Evolutionary conservation across 805 yeast species (phyloP).

Genomic region (Barnettozyma pratensis): DNA sequence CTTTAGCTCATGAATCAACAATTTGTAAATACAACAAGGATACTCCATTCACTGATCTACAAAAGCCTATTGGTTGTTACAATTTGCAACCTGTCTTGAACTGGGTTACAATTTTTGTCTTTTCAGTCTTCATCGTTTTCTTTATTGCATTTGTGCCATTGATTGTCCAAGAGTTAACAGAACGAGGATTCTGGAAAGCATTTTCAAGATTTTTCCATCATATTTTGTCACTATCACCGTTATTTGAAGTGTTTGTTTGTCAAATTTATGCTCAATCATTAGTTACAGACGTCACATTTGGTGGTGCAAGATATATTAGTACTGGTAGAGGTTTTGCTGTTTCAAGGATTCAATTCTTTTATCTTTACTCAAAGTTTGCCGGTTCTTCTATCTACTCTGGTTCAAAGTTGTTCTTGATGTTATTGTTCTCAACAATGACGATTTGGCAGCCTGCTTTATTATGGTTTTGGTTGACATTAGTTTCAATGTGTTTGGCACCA

Average conservation of each 20-base stretch:
- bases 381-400: slow-evolving; percentile 77
- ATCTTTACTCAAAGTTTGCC: slow-evolving; percentile 72
- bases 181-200: slow-evolving; percentile 79
- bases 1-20: slow-evolving; percentile 68
- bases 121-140: slow-evolving; percentile 89
- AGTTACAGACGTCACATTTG: slow-evolving; percentile 71
- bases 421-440: slow-evolving; percentile 70
- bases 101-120: slow-evolving; percentile 86
- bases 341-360: slow-evolving; percentile 66
- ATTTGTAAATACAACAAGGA: slow-evolving; percentile 61
- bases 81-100: slow-evolving; percentile 78
- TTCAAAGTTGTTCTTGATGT: slow-evolving; percentile 57
- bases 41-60: slow-evolving; percentile 68
- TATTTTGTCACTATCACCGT: slow-evolving; percentile 75
- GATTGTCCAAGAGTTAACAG: slow-evolving; percentile 80
- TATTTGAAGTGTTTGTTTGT: slow-evolving; percentile 93
- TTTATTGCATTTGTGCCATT: slow-evolving; percentile 88
- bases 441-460: slow-evolving; percentile 76
- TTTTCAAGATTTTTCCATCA: slow-evolving; percentile 66
- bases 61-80: slow-evolving; percentile 78
- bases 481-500: slow-evolving; percentile 65
- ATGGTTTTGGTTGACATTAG: slow-evolving; percentile 70
- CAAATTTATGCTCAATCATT: slow-evolving; percentile 84
- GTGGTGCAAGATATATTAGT: slow-evolving; percentile 88
- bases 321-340: slow-evolving; percentile 96